Conservation (phyloP, 2,329 filamentous ascomycete species). For the Blastomyces silverae region DNA sequence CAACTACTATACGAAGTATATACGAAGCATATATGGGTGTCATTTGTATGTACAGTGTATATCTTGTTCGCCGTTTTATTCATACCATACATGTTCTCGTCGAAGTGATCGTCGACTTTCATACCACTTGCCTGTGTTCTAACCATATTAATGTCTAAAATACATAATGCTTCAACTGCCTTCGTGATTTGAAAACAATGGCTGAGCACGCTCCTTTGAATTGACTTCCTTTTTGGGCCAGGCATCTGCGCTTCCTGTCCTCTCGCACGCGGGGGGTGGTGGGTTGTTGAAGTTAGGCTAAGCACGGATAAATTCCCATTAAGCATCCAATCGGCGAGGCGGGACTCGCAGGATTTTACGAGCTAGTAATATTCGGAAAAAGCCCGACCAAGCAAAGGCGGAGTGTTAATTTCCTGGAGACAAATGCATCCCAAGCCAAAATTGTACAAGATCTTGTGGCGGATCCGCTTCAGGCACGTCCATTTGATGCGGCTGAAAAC, state of each 20-base stretch:
- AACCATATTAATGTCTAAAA: not conserved
- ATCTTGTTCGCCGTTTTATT: slow-evolving; percentile 15
- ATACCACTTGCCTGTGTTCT: slow-evolving; percentile 17
- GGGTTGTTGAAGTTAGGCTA: not conserved
- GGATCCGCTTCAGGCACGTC: not conserved
- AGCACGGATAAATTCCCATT: not conserved
- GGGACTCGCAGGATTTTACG: not conserved
- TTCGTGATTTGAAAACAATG: not conserved
- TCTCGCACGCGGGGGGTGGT: not conserved
- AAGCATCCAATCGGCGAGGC: not conserved
- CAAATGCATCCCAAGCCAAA: not conserved
- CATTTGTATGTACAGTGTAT: slow-evolving; percentile 13
- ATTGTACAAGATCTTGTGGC: not conserved
- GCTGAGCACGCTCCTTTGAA: too few relatives aligned
- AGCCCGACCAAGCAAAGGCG: not conserved
- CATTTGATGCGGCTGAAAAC: not conserved
- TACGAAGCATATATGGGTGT: slow-evolving; percentile 13
- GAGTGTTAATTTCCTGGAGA: not conserved
- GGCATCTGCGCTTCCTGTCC: not conserved
- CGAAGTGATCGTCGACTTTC: not conserved
- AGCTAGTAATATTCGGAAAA: not conserved
- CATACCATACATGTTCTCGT: not conserved
- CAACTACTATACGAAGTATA: slow-evolving; percentile 18
- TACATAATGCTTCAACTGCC: not conserved
- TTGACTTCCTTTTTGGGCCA: not conserved